These are phyloP conservation scores for Aurantiochytrium sp. DNA, from an alignment of 108 stramenopile genomes.

Conservation along the genomic window DNA sequence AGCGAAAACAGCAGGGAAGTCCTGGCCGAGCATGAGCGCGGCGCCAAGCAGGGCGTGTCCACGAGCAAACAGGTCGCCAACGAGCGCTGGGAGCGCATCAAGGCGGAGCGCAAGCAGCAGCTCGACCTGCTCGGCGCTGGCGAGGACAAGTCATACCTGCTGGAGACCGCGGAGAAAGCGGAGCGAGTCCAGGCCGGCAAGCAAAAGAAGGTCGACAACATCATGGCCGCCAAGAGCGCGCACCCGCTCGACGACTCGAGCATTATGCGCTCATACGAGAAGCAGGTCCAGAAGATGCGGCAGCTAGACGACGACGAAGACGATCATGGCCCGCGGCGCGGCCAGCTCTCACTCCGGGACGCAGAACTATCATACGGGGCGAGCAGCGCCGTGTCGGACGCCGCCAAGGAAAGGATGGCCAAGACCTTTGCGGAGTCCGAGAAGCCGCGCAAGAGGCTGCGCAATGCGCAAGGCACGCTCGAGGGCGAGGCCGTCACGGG, in stretches of 20 bases:
- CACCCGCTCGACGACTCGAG: background rate
- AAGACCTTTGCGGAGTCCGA: background rate
- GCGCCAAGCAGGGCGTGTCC: background rate
- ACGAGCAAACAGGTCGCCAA: background rate
- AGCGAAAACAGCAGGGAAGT: background rate
- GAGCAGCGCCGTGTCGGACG: background rate
- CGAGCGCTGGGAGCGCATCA: background rate
- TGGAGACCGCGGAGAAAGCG: background rate
- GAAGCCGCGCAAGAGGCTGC: background rate
- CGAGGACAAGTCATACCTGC: background rate
- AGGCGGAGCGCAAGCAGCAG: background rate
- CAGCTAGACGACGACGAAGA: background rate
- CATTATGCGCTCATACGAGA: background rate
- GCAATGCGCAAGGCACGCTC: background rate
- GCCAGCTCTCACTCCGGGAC: background rate
- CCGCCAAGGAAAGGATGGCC: background rate
- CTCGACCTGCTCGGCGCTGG: background rate
- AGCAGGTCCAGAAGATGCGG: background rate
- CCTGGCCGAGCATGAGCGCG: background rate
- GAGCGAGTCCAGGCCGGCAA: background rate
- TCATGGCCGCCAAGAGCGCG: background rate
- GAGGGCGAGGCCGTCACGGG: background rate
- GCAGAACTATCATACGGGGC: background rate
- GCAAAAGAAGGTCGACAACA: background rate
- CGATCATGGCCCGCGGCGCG: background rate